Percentiles rank a stretch among this genome's conserved stretches.
Evolutionary conservation across 2,329 filamentous ascomycete species (phyloP).

Genomic region (Anisogramma anomala): DNA sequence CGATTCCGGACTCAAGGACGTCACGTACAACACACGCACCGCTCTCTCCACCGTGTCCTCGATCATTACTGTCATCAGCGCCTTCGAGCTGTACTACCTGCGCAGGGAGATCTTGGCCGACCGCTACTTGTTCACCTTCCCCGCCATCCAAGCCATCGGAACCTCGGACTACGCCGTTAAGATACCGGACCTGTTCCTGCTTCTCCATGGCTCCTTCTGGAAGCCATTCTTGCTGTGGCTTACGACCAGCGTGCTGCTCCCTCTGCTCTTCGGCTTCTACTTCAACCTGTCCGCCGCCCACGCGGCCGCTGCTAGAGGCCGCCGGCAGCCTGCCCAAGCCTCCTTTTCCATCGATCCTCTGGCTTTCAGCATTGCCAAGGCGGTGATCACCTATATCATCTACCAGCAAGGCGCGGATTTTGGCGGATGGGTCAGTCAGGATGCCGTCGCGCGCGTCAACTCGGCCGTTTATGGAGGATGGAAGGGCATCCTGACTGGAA

Average conservation of each 20-base stretch:
- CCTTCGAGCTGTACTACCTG: constrained; percentile 60
- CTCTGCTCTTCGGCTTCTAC: constrained; percentile 68
- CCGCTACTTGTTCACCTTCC: constrained; percentile 61
- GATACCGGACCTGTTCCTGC: constrained; percentile 68
- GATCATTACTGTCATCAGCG: constrained; percentile 55
- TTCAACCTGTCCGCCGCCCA: constrained; percentile 65
- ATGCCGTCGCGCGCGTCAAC: constrained; percentile 52
- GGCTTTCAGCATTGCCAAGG: constrained; percentile 83
- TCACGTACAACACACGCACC: constrained; percentile 54
- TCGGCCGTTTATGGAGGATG: constrained; percentile 60
- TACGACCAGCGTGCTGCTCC: constrained; percentile 58
- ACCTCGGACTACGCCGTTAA: constrained; percentile 50
- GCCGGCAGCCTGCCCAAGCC: constrained; percentile 31
- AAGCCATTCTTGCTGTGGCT: constrained; percentile 66
- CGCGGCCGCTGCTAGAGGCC: constrained; percentile 21
- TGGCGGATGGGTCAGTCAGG: constrained; percentile 47
- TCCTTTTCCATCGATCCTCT: constrained; percentile 68
- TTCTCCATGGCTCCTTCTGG: constrained; percentile 75
- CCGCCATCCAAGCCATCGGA: constrained; percentile 44
- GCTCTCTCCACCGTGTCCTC: constrained; percentile 60
- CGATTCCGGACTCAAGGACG: constrained; percentile 54
- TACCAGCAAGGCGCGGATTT: constrained; percentile 58
- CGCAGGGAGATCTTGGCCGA: constrained; percentile 60
- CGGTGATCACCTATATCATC: constrained; percentile 67
- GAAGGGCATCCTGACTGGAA: constrained; percentile 56